Evolutionary conservation across 805 yeast genomes (phyloP), one percentile per base, ranked within the genome.

Genomic region (Candida corydali): DNA sequence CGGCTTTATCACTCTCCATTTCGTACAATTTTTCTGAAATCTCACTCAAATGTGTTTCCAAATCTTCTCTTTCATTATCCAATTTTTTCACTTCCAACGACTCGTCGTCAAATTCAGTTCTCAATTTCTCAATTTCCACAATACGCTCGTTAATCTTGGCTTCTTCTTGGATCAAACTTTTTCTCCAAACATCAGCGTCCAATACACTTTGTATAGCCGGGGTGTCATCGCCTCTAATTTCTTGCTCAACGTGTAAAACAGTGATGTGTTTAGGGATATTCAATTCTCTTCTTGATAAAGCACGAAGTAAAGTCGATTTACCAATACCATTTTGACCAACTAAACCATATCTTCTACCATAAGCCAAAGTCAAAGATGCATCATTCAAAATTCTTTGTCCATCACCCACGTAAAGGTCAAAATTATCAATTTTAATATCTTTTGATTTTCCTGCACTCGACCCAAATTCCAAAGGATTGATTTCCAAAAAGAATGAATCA

Each of bases 311-410:
- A 0, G 98, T 93, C 29, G 98, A 89, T 61, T 93, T 93, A 81
- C 99, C 99, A 49, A 93, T 89, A 91, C 99, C 99, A 69, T 93
- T 93, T 58, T 89, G 95, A 62, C 99, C 99, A 29, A 93, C 96
- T 36, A 93, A 67, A 78, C 98, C 99, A 51, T 93, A 93, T 58
- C 98, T 78, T 60, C 85, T 87, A 38, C 98, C 98, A 57, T 82
- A 82, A 19, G 96, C 81, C 45, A 93, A 73, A 1, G 96, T 80
- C 46, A 93, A 75, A 17, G 88, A 75, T 18, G 98, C 82, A 58
- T 89, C 94, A 29, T 91, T 79, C 45, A 93, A 72, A 37, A 93
- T 91, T 64, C 98, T 78, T 61, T 85, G 82, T 44, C 97, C 98
- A 40, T 86, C 94, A 42, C 98, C 98, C 42, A 93, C 97, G 54